Evolutionary conservation across 495 filamentous ascomycete genomes (phyloP), one percentile per base, ranked within the genome.

Genomic region (Hypoxylon intermedium): DNA sequence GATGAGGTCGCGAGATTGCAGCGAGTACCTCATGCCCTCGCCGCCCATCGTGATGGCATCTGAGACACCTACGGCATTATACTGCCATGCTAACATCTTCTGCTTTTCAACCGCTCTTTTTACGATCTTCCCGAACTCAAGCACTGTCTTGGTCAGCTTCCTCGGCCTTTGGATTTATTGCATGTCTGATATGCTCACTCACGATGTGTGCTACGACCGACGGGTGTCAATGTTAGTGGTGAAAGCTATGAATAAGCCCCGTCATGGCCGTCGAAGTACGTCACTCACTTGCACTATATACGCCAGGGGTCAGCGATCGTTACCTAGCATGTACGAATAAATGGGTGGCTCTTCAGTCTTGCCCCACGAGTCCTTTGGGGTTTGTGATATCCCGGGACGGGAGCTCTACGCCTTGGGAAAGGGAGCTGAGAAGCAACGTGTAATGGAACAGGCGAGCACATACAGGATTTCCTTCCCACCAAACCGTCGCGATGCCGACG

Each of bases 11-110:
- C 94, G 82, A 12, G 89, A 90, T 74, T 98, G 93, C n/a, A 98
- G 84, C 12, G 92, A 96, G 74, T 92, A 98, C 42, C 94, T 79
- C 93, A 98, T 98, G 57, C 93, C 93, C 78, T 97, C 91, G 54
- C 89, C 89, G 38, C 94, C 92, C 94, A 97, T 97, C 9, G 93
- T 96, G 66, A 98, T 97, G 13, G 85, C 94, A 75, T 97, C 93
- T 11, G 81, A 92, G 3, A 97, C 93, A 33, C 93, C 93, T 69
- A 97, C 86, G 31, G 94, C 97, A 73, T 97, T 97, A 74, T 91
- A 98, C 67, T 86, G 84, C 91, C 91, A 97, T 13, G 85, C 92
- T 45, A 97, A 82, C 89, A 97, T 95, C 5, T 87, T 89, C 66
- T 91, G 84, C 61, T 91, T 91, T 67, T 85, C 74, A 2, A 97